Conservation (phyloP, 2,329 filamentous ascomycete genomes). For the Epichloe gansuensis region DNA sequence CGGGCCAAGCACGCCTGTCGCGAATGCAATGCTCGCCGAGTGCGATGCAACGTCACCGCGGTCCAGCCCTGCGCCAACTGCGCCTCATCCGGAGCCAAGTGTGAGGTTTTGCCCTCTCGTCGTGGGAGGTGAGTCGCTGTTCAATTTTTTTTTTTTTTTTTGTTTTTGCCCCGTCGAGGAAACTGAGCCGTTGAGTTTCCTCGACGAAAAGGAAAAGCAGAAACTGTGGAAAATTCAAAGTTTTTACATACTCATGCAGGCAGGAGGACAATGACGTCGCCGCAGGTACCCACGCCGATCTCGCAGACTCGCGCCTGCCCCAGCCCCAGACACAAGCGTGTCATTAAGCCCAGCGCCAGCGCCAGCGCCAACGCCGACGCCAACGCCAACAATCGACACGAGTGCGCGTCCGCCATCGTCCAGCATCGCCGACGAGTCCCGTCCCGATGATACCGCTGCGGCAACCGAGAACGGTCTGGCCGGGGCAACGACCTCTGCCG, state of each 20-base stretch:
- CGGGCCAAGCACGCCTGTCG: slow-evolving; percentile 24
- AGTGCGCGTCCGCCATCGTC: neutral
- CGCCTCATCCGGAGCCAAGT: slow-evolving; percentile 12
- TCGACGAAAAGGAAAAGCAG: no score
- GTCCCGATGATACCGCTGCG: slow-evolving; percentile 1
- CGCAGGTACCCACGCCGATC: slow-evolving; percentile 15
- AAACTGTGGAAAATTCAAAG: no score
- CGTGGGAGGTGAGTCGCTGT: slow-evolving; percentile 18
- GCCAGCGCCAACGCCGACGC: neutral
- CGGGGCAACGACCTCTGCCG: slow-evolving; percentile 9
- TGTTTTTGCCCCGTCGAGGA: no score
- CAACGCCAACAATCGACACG: slow-evolving; percentile 1
- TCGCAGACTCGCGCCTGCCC: slow-evolving; percentile 8
- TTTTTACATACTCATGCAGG: no score
- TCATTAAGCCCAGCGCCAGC: neutral
- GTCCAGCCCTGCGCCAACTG: slow-evolving; percentile 22
- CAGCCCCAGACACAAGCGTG: slow-evolving; percentile 6
- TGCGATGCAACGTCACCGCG: slow-evolving; percentile 25
- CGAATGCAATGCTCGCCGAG: slow-evolving; percentile 22
- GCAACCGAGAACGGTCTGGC: neutral
- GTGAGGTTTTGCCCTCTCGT: slow-evolving; percentile 22
- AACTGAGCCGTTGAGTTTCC: no score
- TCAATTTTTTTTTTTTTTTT: neutral
- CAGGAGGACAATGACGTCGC: neutral
- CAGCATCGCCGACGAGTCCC: slow-evolving; percentile 1